Conservation (phyloP, 1,284 basidiomycete species). For the Trametes sp. region DNA sequence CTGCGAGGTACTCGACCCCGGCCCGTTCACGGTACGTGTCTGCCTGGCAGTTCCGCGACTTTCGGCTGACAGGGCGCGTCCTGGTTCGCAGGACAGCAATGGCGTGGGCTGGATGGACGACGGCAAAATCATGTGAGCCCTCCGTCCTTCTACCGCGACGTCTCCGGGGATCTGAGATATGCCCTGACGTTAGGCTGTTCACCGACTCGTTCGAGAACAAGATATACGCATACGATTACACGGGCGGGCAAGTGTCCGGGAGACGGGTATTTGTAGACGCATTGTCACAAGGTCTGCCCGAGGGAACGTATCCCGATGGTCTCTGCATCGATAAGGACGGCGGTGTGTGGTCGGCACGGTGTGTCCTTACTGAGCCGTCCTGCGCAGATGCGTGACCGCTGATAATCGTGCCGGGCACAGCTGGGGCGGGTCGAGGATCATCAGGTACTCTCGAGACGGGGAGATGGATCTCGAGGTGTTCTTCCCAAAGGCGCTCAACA, state of each 20-base stretch:
- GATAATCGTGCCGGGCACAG: conserved; percentile 43
- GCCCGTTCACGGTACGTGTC: conserved; percentile 66
- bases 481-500: conserved; percentile 65
- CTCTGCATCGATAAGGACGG: conserved; percentile 70
- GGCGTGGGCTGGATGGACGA: conserved; percentile 71
- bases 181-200: conserved; percentile 58
- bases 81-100: conserved; percentile 60
- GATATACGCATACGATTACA: conserved; percentile 73
- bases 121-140: conserved; percentile 61
- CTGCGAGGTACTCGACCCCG: conserved; percentile 62
- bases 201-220: conserved; percentile 69
- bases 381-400: conserved; percentile 18
- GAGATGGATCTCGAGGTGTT: conserved; percentile 59
- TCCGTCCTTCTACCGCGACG: conserved; percentile 22
- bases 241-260: conserved; percentile 60
- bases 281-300: conserved; percentile 56
- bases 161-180: conserved; percentile 27
- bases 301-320: conserved; percentile 65
- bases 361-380: conserved; percentile 31
- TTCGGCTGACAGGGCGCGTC: conserved; percentile 11
- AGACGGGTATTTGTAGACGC: conserved; percentile 65
- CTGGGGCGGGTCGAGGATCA: conserved; percentile 68
- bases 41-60: conserved; percentile 6
- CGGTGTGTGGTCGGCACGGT: conserved; percentile 75
- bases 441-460: conserved; percentile 61